Conservation (phyloP, 257 asterid species). For the Dorcoceras hygrometricum region DNA sequence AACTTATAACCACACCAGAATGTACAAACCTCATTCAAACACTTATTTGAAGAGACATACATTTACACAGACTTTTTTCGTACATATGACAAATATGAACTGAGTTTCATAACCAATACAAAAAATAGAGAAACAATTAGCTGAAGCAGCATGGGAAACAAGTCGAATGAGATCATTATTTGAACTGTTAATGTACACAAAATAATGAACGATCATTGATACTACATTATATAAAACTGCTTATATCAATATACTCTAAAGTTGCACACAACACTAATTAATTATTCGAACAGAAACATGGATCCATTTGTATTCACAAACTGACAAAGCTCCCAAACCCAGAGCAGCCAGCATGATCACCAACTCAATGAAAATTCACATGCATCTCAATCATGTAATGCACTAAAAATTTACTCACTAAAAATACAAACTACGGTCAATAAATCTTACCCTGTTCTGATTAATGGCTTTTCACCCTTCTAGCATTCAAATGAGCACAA, state of each 20-base stretch:
- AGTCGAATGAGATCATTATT: background rate
- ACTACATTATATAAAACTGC: background rate
- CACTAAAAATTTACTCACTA: background rate
- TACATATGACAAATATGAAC: background rate
- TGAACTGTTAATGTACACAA: background rate
- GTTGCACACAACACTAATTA: background rate
- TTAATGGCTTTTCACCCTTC: background rate
- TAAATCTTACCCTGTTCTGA: background rate
- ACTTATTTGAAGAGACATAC: background rate
- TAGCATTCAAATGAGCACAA: too few species aligned
- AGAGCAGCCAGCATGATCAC: background rate
- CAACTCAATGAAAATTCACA: background rate
- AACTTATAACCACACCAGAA: background rate
- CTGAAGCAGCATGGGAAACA: background rate
- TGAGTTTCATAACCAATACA: background rate
- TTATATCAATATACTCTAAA: background rate
- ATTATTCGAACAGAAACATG: background rate
- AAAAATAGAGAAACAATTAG: too few species aligned
- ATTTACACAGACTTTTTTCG: background rate
- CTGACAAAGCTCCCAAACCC: background rate
- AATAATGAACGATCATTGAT: background rate
- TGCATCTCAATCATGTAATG: background rate
- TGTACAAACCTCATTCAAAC: background rate
- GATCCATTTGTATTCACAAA: background rate
- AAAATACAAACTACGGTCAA: background rate